A percentile compares a stretch with the other conserved stretches of the same genome.
These are phyloP conservation scores for Blastobotrys illinoisensis DNA, from an alignment of 1,139 yeast species.

Conservation along the genomic window DNA sequence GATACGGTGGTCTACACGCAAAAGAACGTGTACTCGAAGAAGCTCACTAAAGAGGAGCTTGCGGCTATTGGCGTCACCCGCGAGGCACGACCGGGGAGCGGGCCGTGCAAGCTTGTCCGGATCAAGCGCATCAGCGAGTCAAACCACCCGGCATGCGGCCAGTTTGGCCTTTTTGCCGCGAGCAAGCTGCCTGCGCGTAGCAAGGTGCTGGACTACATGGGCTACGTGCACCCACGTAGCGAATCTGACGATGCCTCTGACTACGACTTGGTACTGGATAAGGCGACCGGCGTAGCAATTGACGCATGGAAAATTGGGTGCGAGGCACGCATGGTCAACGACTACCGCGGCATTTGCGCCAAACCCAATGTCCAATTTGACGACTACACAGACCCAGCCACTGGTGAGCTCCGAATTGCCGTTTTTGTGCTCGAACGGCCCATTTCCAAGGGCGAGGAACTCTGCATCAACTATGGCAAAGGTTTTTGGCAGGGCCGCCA, in stretches of 20 bases:
- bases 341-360: conserved; percentile 25
- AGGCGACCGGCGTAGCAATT: conserved; percentile 20
- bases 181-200: conserved; percentile 20
- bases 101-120: conserved; percentile 16
- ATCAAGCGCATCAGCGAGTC: conserved; percentile 22
- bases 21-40: conserved; percentile 18
- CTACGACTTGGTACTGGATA: conserved; percentile 26
- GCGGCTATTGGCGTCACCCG: conserved; percentile 13
- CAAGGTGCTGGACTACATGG: conserved; percentile 27
- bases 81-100: conserved; percentile 4
- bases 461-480: conserved; percentile 26
- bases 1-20: conserved; percentile 14
- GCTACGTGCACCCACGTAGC: conserved; percentile 23
- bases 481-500: conserved; percentile 23
- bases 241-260: conserved; percentile 25
- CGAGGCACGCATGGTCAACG: conserved; percentile 30
- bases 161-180: conserved; percentile 26
- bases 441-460: conserved; percentile 23
- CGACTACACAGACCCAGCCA: conserved; percentile 16
- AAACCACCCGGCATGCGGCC: conserved; percentile 28
- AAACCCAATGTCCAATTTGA: conserved; percentile 27
- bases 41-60: conserved; percentile 13
- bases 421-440: conserved; percentile 21
- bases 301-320: conserved; percentile 26
- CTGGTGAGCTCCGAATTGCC: conserved; percentile 23